Evolutionary conservation across 2,329 filamentous ascomycete species (phyloP), one percentile per base, ranked within the genome.

Genomic region (Scytalidium lignicola): DNA sequence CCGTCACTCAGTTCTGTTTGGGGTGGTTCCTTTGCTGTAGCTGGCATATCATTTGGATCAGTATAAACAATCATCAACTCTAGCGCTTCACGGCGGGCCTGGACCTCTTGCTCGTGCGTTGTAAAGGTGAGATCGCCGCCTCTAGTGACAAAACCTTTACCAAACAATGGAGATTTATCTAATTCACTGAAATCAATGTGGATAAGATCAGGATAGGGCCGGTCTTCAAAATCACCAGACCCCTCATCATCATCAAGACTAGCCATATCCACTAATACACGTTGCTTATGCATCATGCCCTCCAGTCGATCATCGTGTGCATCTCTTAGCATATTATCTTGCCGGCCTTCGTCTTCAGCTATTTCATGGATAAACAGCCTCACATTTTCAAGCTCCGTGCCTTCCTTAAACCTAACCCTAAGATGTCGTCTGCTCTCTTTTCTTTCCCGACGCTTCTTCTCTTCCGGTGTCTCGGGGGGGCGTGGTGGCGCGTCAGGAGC

Each of bases 301-400:
- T 88, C 88, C 4, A 82, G 83, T 44, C 82, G 82, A 59, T 88
- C 84, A 62, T 90, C 86, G 23, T 79, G 78, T 3, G 85, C 85
- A 64, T 90, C 86, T 44, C 81, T 80, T 39, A 85, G 78, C 75
- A 88, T 83, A 59, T 82, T 85, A 48, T 76, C 74, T 47, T 80
- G 78, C 48, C 86, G 77, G 47, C 82, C 84, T 50, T 83, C 75
- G 57, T 89, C 85, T 62, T 90, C 86, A 1, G 79, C 76, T 1
- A 80, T 82, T 53, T 89, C 84, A 58, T 88, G 86, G 48, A 82
- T 80, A 67, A 91, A 90, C 44, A 83, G 71, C 54, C 80, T 79
- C 48, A 89, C 72, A 56, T 87, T 73, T 1, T 83, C 83, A 23
- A 92, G 74, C 23, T 82, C 78, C 17, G 77, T 70, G 44, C 85